Evolutionary conservation across 2,329 filamentous ascomycete species (phyloP), one percentile per base, ranked within the genome.

Genomic region (Endoconidiophora laricicola): DNA sequence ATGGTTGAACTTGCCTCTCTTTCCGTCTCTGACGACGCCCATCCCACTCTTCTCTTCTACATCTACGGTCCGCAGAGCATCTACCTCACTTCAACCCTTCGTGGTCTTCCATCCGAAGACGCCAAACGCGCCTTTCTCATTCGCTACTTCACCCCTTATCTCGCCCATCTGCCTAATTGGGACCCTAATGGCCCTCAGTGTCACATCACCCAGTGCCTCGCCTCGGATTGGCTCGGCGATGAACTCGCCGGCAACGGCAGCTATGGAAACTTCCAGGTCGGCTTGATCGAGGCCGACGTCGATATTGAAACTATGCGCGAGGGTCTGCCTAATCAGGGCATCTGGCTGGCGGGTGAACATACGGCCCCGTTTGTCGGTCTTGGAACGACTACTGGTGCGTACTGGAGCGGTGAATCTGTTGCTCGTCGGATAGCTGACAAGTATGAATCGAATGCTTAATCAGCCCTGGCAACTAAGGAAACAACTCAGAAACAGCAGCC

Each of bases 271-370:
- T 94, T 94, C 64, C 86, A 87, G 58, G 70, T 82, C 14, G 86
- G 85, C 0, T 60, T 90, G 44, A 68, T 76, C 56, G 68, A 76
- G 4, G 85, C 80, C 1, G 84, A 88, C 57, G 67, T 70, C 52
- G 83, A 93, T 60, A 77, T 94, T 44, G 73, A 81, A 45, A 64
- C 62, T 2, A 74, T 86, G 64, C 67, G 78, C 2, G 65, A 72
- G 39, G 80, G 81, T 0, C 57, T 83, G 56, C 79, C 79, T 1
- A 77, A 76, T 10, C 67, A 77, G 20, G 79, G 83, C 0, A 60
- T 94, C 6, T 94, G 87, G 87, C 70, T 94, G 56, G 87, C 87
- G 0, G 87, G 87, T 0, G 87, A 94, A 65, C 87, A 94, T 65
- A 94, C 86, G 20, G 81, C 86, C 49, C 87, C 88, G 3, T 94